Evolutionary conservation across 176 grass and related monocot species (phyloP).

Genomic region (Paspalum vaginatum): DNA sequence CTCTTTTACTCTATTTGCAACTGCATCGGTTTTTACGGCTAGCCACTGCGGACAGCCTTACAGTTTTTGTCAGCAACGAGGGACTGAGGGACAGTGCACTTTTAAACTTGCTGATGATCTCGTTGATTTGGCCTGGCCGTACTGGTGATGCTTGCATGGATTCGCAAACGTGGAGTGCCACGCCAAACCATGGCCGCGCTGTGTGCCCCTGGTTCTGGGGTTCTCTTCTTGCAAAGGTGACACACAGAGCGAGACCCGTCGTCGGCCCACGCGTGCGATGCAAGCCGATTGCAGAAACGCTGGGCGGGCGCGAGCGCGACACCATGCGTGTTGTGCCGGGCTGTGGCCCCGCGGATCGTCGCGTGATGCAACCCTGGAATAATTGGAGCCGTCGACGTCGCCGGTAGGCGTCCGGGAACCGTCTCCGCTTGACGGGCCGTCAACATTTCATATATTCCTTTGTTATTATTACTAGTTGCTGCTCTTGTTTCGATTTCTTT

Average conservation of each 20-base stretch:
- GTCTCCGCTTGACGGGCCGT: background rate
- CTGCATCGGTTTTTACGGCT: too few relatives aligned
- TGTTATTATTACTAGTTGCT: background rate
- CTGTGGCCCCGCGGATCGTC: constrained; percentile 8
- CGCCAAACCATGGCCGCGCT: background rate
- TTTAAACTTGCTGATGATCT: background rate
- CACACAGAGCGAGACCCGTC: background rate
- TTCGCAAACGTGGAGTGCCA: background rate
- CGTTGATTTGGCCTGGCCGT: background rate
- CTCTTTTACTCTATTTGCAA: too few relatives aligned
- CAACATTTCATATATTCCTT: background rate
- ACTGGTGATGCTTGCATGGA: background rate
- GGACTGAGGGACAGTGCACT: too few relatives aligned
- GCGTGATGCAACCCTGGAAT: background rate
- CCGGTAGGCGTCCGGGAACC: constrained; percentile 16
- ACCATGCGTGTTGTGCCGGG: background rate
- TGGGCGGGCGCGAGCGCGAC: background rate
- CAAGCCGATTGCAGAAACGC: constrained; percentile 3
- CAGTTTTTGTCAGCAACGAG: too few relatives aligned
- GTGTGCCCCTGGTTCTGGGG: background rate
- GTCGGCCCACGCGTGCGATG: constrained; percentile 10
- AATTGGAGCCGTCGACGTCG: constrained; percentile 41
- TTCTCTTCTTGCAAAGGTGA: background rate
- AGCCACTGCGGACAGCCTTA: too few relatives aligned
- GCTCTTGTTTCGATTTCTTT: constrained; percentile 1